These are phyloP conservation scores for Perkinsela sp. DNA, from an alignment of 208 protist genomes.

Conservation along the genomic window DNA sequence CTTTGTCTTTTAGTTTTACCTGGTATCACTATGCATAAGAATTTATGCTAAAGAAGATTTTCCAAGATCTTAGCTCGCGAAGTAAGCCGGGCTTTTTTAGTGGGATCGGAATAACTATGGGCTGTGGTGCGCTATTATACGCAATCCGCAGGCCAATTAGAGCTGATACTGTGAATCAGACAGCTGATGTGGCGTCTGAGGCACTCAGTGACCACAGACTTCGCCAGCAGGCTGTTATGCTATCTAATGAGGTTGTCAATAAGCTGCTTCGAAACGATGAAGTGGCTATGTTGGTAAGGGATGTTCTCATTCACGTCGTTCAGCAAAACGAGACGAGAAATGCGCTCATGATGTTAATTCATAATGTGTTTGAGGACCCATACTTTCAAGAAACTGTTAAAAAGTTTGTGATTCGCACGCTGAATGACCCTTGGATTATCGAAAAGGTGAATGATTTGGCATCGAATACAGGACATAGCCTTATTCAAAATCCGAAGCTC, in stretches of 20 bases:
- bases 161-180: not conserved
- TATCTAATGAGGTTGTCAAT: constrained; percentile 1
- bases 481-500: not conserved
- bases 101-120: not conserved
- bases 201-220: not conserved
- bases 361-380: not conserved
- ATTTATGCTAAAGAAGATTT: not conserved
- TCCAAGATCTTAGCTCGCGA: not conserved
- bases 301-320: not conserved
- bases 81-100: not conserved
- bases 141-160: not conserved
- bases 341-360: not conserved
- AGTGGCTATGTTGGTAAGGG: not conserved
- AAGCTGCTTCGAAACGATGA: not conserved
- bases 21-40: too few relatives aligned
- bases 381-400: constrained; percentile 1
- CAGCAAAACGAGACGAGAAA: not conserved
- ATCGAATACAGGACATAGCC: not conserved
- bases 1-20: not conserved
- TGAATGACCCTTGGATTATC: not conserved
- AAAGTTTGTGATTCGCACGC: not conserved
- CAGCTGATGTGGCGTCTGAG: not conserved
- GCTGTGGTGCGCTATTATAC: not conserved
- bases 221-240: not conserved
- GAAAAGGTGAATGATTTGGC: not conserved